These are phyloP conservation scores for Ascodesmis nigricans DNA, from an alignment of 495 filamentous ascomycete species.

Conservation along the genomic window DNA sequence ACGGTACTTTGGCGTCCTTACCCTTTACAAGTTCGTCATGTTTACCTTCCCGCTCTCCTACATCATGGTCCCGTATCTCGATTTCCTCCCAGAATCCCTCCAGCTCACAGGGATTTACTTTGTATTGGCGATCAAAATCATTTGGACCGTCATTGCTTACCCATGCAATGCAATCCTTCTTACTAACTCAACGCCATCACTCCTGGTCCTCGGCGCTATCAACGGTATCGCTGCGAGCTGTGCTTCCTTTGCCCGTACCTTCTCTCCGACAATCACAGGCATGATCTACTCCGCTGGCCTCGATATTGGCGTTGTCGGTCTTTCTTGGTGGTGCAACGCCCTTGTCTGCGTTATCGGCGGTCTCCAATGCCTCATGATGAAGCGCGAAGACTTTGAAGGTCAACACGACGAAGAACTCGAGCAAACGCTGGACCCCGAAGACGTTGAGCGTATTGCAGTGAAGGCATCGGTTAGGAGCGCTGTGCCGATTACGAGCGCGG, in stretches of 20 bases:
- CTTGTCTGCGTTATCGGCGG: constrained; percentile 54
- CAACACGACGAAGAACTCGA: constrained; percentile 9
- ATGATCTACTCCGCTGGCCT: constrained; percentile 63
- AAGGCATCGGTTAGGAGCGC: constrained; percentile 8
- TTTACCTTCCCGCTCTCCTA: constrained; percentile 76
- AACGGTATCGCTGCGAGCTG: constrained; percentile 84
- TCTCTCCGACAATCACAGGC: constrained; percentile 75
- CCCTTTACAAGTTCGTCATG: constrained; percentile 58
- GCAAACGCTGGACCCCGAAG: constrained; percentile 13
- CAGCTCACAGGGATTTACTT: constrained; percentile 45
- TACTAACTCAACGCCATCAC: constrained; percentile 59
- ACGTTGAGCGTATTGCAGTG: constrained; percentile 8
- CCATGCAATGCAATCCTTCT: constrained; percentile 69
- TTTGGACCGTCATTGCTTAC: constrained; percentile 63
- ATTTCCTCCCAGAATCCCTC: constrained; percentile 53
- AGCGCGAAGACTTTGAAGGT: constrained; percentile 7
- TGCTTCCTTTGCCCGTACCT: constrained; percentile 64
- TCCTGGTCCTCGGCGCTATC: constrained; percentile 62
- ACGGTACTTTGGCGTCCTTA: constrained; percentile 46
- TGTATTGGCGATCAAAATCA: constrained; percentile 71
- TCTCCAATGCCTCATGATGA: constrained; percentile 16
- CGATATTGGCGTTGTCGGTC: constrained; percentile 52
- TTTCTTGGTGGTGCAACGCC: constrained; percentile 81
- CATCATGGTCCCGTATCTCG: constrained; percentile 67
- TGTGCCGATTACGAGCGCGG: constrained; percentile 4